Percentiles rank a stretch among this genome's conserved stretches.
phyloP scores from a whole-genome alignment of 2,329 filamentous ascomycete species.

The Botrytis porri region DNA sequence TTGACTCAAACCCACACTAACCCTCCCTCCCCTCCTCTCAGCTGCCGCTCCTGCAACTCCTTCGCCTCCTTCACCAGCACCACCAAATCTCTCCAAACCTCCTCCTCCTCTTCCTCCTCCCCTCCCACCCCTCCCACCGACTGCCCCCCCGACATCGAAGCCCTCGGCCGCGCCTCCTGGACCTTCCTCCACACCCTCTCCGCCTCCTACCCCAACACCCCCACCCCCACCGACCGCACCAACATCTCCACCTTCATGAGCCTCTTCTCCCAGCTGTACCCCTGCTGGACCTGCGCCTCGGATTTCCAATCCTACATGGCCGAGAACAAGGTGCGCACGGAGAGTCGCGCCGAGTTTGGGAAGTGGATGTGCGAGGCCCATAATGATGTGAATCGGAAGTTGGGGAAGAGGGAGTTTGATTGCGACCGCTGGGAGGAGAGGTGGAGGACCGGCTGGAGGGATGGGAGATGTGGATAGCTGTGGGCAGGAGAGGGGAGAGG shows the following conservation, averaged over 20 bases:
- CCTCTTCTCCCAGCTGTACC: slow-evolving; percentile 83
- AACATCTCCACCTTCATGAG: slow-evolving; percentile 76
- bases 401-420: slow-evolving; percentile 90
- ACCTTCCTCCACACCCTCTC: slow-evolving; percentile 90
- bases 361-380: slow-evolving; percentile 82
- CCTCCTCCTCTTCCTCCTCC: slow-evolving; percentile 39
- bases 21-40: slow-evolving; percentile 38
- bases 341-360: slow-evolving; percentile 67
- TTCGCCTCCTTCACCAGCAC: slow-evolving; percentile 53
- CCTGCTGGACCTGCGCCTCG: slow-evolving; percentile 92
- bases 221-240: slow-evolving; percentile 65
- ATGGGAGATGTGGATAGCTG: slow-evolving; percentile 59
- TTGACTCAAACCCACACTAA: not conserved
- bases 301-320: slow-evolving; percentile 82
- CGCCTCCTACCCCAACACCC: slow-evolving; percentile 74
- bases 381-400: slow-evolving; percentile 82
- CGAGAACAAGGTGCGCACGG: slow-evolving; percentile 55
- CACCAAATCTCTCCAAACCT: slow-evolving; percentile 32
- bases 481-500: not conserved
- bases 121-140: slow-evolving; percentile 51
- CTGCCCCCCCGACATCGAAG: slow-evolving; percentile 88
- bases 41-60: slow-evolving; percentile 70
- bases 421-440: slow-evolving; percentile 88
- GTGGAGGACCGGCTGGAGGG: slow-evolving; percentile 87
- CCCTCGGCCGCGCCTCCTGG: slow-evolving; percentile 85